Base-by-base conservation (phyloP, 805 yeast genomes). In the Candida bentonensis region DNA sequence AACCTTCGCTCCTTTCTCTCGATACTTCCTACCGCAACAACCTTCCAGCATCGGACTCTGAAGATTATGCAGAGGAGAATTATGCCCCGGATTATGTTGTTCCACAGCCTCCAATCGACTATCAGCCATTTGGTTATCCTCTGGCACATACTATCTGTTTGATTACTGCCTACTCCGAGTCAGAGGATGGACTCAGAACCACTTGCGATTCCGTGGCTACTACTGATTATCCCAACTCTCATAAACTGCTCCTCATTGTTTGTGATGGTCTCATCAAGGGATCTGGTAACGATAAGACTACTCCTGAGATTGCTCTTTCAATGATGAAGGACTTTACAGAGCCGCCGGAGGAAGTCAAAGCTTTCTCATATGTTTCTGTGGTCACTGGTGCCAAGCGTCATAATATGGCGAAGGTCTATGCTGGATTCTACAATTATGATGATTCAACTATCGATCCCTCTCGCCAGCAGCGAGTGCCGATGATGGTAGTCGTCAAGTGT, bases 181-280 rank as follows among this genome's bases (percentile, higher is more conserved):
- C 86, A 59, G 83, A 76, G 52, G 81, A 70, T 11, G 95, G 94
- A 49, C 63, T 92, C 46, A 72, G 97, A 55, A 77, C 89, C 1
- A 87, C 97, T 0, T 62, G 89, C 50, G 97, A 92, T 61, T 89
- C 97, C 1, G 60, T 92, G 43, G 84, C 95, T n/a, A 85, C 95
- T 1, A 86, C 96, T 1, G 95, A 86, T 51, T 92, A 82, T 61
- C 96, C 97, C 45, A 88, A 87, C 60, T 84, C 96, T 2, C 97
- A 92, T 63, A 92, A 89, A 60, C 66, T 92, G 49, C 69, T 92
- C 34, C 65, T 87, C 44, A 77, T 88, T 34, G 73, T 89, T 13
- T 89, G 97, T 69, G 98, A 92, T 66, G 98, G 98, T 53, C 53
- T 89, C 27, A 80, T 92, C 53, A 88, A 89, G 56, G 98, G 98